phyloP scores from a whole-genome alignment of 768 basidiomycete genomes.

The Piloderma croceum region DNA sequence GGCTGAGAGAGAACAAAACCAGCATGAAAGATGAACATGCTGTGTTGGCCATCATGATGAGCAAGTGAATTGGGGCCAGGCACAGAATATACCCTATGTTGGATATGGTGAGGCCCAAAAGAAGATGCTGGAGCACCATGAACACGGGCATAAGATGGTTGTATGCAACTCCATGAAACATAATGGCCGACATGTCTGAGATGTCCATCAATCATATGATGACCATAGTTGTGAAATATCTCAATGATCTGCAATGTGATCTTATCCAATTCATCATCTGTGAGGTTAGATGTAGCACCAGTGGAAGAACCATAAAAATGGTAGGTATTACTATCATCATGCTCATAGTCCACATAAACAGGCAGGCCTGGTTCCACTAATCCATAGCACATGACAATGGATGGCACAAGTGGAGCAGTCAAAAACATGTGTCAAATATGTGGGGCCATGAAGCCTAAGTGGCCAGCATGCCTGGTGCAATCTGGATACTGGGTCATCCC shows the following conservation, averaged over 20 bases:
- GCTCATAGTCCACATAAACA: slow-evolving; percentile 11
- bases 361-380: slow-evolving; percentile 18
- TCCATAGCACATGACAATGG: slow-evolving; percentile 17
- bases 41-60: slow-evolving; percentile 36
- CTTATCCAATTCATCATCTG: slow-evolving; percentile 21
- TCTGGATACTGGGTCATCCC: no score
- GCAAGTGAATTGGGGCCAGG: slow-evolving; percentile 31
- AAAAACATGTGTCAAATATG: no score
- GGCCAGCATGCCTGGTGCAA: no score
- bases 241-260: slow-evolving; percentile 12
- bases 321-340: slow-evolving; percentile 12
- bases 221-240: slow-evolving; percentile 22
- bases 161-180: slow-evolving; percentile 16
- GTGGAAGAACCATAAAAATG: slow-evolving; percentile 11
- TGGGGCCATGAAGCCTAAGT: no score
- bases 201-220: slow-evolving; percentile 20
- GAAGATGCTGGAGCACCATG: slow-evolving; percentile 12
- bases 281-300: slow-evolving; percentile 12
- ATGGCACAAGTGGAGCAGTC: slow-evolving; percentile 18
- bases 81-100: slow-evolving; percentile 26
- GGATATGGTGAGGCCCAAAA: slow-evolving; percentile 23
- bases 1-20: no score
- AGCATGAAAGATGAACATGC: slow-evolving; percentile 13
- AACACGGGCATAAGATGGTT: slow-evolving; percentile 18
- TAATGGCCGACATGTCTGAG: slow-evolving; percentile 16